Evolutionary conservation across 1,284 basidiomycete species (phyloP), one percentile per base, ranked within the genome.

Genomic region (Pseudozyma tsukubaensis): DNA sequence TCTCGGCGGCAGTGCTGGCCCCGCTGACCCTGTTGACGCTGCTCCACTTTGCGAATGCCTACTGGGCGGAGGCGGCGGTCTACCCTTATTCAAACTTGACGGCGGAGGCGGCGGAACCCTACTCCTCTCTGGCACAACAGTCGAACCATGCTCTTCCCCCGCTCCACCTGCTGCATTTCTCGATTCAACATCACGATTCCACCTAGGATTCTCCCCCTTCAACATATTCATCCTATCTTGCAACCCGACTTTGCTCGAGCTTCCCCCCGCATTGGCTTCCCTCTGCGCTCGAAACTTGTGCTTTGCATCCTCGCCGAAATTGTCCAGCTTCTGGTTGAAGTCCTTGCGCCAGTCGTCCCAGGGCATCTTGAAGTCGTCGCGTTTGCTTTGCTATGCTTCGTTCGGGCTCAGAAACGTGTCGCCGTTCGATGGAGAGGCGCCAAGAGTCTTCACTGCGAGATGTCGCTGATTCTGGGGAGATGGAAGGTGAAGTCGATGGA

Each of bases 271-370:
- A 43, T 72, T 72, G 24, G 61, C 73, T 40, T 76, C 74, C 3
- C 71, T 55, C 52, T 76, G 74, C 16, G 65, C 59, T 13, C 74
- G 60, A 18, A 62, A 39, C 51, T 76, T 76, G 32, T 48, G 43
- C 62, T 52, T 72, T 5, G 69, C 68, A 68, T 69, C 63, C 18
- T 76, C 74, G 12, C 74, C 74, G 35, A 74, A 72, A 40, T 61
- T 50, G 47, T 76, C 74, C 7, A 76, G 65, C 70, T 70, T 76
- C 57, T 76, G 66, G 67, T 75, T 75, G 45, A 75, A 75, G 37
- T 70, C 53, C 35, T 75, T 75, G 5, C 72, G 66, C 63, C 59
- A 66, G 24, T 70, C 67, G 57, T 75, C 72, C 56, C 48, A 60
- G 42, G 60, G 60, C 71, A 73, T 73, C 16, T 13, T 49, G 55